A percentile compares a stretch with the other conserved stretches of the same genome.
phyloP scores from a whole-genome alignment of 495 filamentous ascomycete species.

The Xylaria venustula region DNA sequence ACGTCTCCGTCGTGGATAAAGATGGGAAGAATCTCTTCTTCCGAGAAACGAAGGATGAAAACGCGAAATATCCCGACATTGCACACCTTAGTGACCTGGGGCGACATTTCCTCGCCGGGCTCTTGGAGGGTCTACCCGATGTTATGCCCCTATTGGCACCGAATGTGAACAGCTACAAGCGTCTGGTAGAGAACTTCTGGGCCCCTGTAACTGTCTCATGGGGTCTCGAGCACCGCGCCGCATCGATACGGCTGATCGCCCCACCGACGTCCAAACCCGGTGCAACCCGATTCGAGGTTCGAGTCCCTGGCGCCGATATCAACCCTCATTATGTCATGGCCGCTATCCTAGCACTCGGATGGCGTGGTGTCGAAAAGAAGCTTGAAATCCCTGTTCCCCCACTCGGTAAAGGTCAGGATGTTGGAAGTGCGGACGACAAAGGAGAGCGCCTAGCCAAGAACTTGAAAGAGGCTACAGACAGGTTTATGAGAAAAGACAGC shows the following conservation, averaged over 20 bases:
- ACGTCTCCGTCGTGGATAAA: constrained; percentile 75
- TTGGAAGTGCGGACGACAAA: constrained; percentile 64
- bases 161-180: constrained; percentile 95
- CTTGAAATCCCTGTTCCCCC: constrained; percentile 79
- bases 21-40: constrained; percentile 76
- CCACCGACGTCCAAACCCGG: constrained; percentile 80
- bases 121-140: constrained; percentile 85
- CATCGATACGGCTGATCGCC: constrained; percentile 83
- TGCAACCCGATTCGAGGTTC: constrained; percentile 87
- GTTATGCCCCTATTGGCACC: constrained; percentile 95
- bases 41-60: constrained; percentile 65
- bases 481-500: constrained; percentile 72
- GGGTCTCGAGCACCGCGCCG: constrained; percentile 93
- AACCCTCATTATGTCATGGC: constrained; percentile 89
- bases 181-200: constrained; percentile 98
- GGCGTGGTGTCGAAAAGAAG: constrained; percentile 87
- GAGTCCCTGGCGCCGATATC: constrained; percentile 85
- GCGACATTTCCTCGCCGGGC: constrained; percentile 87
- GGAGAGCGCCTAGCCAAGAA: constrained; percentile 76
- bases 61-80: constrained; percentile 70
- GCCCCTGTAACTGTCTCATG: constrained; percentile 95
- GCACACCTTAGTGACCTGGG: constrained; percentile 81
- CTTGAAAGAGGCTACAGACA: constrained; percentile 74
- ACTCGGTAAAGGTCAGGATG: constrained; percentile 76
- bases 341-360: constrained; percentile 80